Conservation (phyloP, 2,329 filamentous ascomycete genomes). For the Nannizziopsis arthrosporioides region DNA sequence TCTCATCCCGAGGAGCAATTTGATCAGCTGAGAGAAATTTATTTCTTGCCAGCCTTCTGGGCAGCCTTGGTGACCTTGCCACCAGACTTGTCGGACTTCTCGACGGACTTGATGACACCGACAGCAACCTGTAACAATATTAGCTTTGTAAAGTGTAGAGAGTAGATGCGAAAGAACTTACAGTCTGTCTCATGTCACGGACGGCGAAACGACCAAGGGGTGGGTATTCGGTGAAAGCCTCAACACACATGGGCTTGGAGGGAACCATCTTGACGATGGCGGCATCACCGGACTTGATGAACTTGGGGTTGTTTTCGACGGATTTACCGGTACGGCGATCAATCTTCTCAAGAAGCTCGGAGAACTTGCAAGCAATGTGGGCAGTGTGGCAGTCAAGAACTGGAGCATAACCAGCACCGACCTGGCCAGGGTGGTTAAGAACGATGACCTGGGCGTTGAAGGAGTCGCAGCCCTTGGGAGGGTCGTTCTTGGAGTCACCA, state of each 20-base stretch:
- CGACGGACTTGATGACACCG: slow-evolving; percentile 86
- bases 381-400: slow-evolving; percentile 99
- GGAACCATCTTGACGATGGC: slow-evolving; percentile 99
- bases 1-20: slow-evolving; percentile 7
- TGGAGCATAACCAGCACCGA: slow-evolving; percentile 97
- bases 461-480: slow-evolving; percentile 72
- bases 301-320: slow-evolving; percentile 84
- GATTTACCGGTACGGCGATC: slow-evolving; percentile 99
- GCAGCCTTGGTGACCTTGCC: slow-evolving; percentile 55
- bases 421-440: slow-evolving; percentile 99
- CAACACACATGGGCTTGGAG: slow-evolving; percentile 99
- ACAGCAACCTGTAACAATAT: slow-evolving; percentile 50
- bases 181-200: slow-evolving; percentile 70
- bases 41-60: slow-evolving; percentile 62
- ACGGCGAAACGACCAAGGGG: slow-evolving; percentile 99
- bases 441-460: slow-evolving; percentile 99
- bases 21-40: slow-evolving; percentile 30
- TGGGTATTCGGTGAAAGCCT: slow-evolving; percentile 99
- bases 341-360: slow-evolving; percentile 99
- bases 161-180: slow-evolving; percentile 25
- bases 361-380: slow-evolving; percentile 99
- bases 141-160: background rate
- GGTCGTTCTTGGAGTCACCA: slow-evolving; percentile 99
- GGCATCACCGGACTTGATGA: slow-evolving; percentile 99
- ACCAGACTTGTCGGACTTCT: slow-evolving; percentile 47